phyloP scores from a whole-genome alignment of 2,329 filamentous ascomycete species.

The Fusarium sp. region DNA sequence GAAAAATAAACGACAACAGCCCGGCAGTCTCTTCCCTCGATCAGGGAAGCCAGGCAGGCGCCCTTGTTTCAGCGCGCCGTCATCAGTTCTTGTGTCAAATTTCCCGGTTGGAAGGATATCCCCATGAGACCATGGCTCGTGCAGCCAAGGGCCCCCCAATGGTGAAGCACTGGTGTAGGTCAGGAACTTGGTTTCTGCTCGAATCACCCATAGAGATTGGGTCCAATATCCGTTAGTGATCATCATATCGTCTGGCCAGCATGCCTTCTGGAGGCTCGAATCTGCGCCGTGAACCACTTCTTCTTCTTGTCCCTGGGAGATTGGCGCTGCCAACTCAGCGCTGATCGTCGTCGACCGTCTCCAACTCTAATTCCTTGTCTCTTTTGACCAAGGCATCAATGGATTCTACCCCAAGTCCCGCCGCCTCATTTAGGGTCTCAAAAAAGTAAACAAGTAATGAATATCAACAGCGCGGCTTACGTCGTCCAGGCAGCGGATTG shows the following conservation, averaged over 20 bases:
- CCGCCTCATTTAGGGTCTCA: neutral
- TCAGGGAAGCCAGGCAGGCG: constrained; percentile 6
- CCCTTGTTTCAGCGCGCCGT: constrained; percentile 35
- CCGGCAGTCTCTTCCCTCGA: neutral
- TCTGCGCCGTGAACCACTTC: constrained; percentile 15
- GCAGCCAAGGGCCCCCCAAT: constrained; percentile 17
- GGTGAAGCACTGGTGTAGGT: constrained; percentile 37
- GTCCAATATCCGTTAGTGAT: constrained; percentile 1
- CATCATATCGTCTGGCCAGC: constrained; percentile 1
- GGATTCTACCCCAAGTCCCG: neutral
- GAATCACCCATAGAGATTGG: neutral
- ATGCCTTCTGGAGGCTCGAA: constrained; percentile 1
- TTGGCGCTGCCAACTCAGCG: constrained; percentile 30
- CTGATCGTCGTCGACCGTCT: constrained; percentile 21
- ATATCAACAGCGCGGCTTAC: constrained; percentile 3
- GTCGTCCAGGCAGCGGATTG: constrained; percentile 19
- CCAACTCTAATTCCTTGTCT: constrained; percentile 16
- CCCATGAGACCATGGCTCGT: constrained; percentile 25
- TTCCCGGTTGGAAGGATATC: constrained; percentile 7
- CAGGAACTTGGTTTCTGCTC: constrained; percentile 3
- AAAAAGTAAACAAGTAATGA: constrained; percentile 13
- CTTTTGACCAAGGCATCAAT: constrained; percentile 21
- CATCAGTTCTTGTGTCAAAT: constrained; percentile 27
- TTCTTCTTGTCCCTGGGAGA: neutral
- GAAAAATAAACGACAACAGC: neutral